Base-by-base conservation (phyloP, 768 basidiomycete genomes). In the Postia placenta region DNA sequence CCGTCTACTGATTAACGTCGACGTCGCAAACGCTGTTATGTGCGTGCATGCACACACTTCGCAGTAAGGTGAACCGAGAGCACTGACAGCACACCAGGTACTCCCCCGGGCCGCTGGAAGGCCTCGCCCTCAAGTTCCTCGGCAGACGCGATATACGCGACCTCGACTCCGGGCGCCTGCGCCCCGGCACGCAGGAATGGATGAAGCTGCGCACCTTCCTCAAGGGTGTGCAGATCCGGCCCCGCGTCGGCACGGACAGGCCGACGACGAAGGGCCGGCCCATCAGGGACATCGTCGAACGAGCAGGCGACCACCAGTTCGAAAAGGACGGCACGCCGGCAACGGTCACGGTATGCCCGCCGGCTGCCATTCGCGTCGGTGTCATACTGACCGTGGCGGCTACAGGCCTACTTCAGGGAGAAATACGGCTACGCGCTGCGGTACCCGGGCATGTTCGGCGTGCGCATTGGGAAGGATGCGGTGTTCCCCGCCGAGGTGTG, bases 401-500 rank as follows among this genome's bases (percentile, higher is more conserved):
- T 20, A 15, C 17, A 83, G 80, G 64, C 28, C 5, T 48, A 58
- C 38, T 58, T 51, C 37, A 27, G 46, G 22, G n/a, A 43, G 3
- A 48, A 51, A 24, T 51, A 58, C 36, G 54, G 54, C 42, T 30
- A 24, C 0, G 33, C 7, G 11, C 42, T 58, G 1, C 39, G 42
- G 12, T 41, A 30, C 40, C 54, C 57, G 1, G 20, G 15, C 0
- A 36, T 41, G 2, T 43, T 56, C 33, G 57, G 57, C 3, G 50
- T 58, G 1, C 41, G 50, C 6, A 40, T 52, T n/a, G 54, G 54
- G 15, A 33, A 26, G n/a, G 42, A 40, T 6, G 46, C 54, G 1
- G 62, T 81, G 19, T 56, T 72, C 4, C 81, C 81, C 0, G 67
- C 74, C 0, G 80, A 84, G 49, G 50, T 78, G 0, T 80, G 76